Base-by-base conservation (phyloP, 1,284 basidiomycete species). In the Ceratobasidium sp. region DNA sequence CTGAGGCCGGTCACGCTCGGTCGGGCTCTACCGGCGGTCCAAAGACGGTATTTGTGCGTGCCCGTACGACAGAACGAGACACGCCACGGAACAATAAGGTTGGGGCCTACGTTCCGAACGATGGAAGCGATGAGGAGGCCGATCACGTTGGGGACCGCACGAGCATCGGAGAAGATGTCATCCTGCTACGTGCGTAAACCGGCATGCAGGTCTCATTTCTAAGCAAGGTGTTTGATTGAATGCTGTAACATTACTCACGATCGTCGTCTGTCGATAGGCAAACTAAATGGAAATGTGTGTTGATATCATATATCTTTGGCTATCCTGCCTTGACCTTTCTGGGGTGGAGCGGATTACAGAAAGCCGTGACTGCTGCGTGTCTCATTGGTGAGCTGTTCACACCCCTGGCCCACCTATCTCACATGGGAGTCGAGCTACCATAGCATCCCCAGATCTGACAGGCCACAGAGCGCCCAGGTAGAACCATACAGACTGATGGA, bases 71-170 rank as follows among this genome's bases (percentile, higher is more conserved):
- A 1, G 71, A 74, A 28, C 71, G 71, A 26, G 71, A 74, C 28
- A 59, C 56, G 23, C 23, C 71, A 6, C 57, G 33, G 4, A 74
- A 62, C 42, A 50, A 10, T 23, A 64, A 38, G 26, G 12, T 64
- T 20, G 71, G 71, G 40, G 44, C 69, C 9, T 56, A 73, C 33
- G 57, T 73, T 5, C 69, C 69, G 7, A 73, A 73, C 42, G 69
- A 73, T 33, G 69, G 71, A 38, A 62, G 59, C 59, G 71, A 74
- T 46, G 71, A 74, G 52, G 71, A 74, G 46, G 59, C 71, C 28
- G 71, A 74, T 38, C 59, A 64, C 46, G 59, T 74, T 28, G 71
- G 59, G 20, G 71, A 74, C 54, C 71, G 71, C 28, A 74, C 59
- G 3, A 74, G 71, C 42, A 38, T 74, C 23, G 71, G 57, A 17